Base-by-base conservation (phyloP, 768 basidiomycete genomes). In the Mycena maculata region DNA sequence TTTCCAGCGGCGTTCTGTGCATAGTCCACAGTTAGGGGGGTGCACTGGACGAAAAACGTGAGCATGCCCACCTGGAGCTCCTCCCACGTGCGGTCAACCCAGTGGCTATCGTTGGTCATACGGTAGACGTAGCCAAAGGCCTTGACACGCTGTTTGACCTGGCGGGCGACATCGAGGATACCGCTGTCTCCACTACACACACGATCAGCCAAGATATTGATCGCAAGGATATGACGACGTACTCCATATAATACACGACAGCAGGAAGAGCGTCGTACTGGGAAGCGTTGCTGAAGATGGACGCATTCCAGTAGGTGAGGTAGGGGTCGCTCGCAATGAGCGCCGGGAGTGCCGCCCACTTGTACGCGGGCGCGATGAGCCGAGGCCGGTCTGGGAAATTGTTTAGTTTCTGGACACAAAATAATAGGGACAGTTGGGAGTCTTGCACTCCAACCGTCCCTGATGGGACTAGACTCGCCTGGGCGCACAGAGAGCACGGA, bases 21-120 rank as follows among this genome's bases (percentile, higher is more conserved):
- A 25, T 20, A 47, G 4, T 20, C 25, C 30, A 12, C 13, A 22
- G 31, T 7, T 23, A 6, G 12, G 47, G 36, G 48, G 41, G 33
- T 13, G 4, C 22, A 8, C 41, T 18, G 5, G 5, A 8, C 41
- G 18, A 42, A 42, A 42, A 42, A 16, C 36, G 22, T 7, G 31
- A 7, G 18, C 28, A 20, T 41, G 25, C 89, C 56, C 72, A 94
- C 96, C 80, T 89, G 84, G 38, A 99, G 80, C 79, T 99, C 98
- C 12, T 75, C 76, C 90, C 90, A 98, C 18, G 90, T 85, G 57
- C 95, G 87, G 75, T 98, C 94, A 11, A 91, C 90, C 92, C 94
- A 99, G 75, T 87, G 89, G 12, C 94, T 96, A 77, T 99, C 90
- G 68, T 95, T 94, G 57, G 95, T 93, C 88, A 98, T 90, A 50